Conservation (phyloP, 345 rosid species). For the Kernera saxatilis region DNA sequence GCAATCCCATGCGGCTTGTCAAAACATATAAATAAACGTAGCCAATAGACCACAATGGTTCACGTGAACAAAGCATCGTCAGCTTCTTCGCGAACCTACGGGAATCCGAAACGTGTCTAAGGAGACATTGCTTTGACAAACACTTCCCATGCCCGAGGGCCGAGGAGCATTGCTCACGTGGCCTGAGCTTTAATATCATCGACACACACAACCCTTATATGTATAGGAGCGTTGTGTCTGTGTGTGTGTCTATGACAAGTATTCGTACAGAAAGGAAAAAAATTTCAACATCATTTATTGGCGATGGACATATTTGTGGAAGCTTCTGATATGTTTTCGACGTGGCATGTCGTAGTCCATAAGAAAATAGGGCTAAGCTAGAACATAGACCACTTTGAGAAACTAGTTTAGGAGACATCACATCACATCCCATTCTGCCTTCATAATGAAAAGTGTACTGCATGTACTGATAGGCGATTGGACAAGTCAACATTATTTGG, state of each 20-base stretch:
- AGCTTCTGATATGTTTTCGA: conserved; percentile 2
- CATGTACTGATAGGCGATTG: conserved; percentile 4
- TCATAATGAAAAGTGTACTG: not conserved
- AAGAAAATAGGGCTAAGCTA: not conserved
- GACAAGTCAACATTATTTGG: conserved; percentile 12
- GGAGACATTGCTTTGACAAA: not conserved
- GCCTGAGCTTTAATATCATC: not conserved
- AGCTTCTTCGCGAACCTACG: conserved; percentile 9
- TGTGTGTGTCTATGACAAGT: not conserved
- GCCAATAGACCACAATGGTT: conserved; percentile 1
- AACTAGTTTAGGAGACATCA: conserved; percentile 27
- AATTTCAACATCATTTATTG: not conserved
- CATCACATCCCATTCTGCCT: conserved; percentile 23
- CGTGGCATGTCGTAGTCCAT: conserved; percentile 14
- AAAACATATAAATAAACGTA: not conserved
- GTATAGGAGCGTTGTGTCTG: not conserved
- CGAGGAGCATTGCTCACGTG: conserved; percentile 22
- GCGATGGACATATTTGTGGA: conserved; percentile 9
- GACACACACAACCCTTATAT: not conserved
- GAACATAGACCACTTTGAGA: not conserved
- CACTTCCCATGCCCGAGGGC: conserved; percentile 21
- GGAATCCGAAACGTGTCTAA: conserved; percentile 24
- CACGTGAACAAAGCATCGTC: conserved; percentile 24
- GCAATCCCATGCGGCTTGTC: conserved; percentile 13
- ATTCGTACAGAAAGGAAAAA: not conserved